Base-by-base conservation (phyloP, 2,329 filamentous ascomycete genomes). In the Neocatenulostroma microsporum region DNA sequence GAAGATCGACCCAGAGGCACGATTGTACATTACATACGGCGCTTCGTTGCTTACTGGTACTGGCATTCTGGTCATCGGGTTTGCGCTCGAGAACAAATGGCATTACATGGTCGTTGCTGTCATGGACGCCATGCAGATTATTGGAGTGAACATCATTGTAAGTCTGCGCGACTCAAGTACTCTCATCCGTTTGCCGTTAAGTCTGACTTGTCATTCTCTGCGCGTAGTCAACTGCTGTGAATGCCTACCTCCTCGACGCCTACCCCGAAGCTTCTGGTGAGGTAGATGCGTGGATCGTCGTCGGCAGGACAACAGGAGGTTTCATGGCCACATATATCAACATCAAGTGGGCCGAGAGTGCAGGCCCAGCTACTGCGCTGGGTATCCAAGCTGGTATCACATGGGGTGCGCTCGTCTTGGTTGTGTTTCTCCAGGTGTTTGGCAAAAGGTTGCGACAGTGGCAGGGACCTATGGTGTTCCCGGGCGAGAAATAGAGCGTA, bases 181-280 rank as follows among this genome's bases (percentile, higher is more conserved):
- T n/a, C n/a, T n/a, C n/a, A n/a, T n/a, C n/a, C n/a, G n/a, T n/a
- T n/a, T n/a, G n/a, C n/a, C n/a, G n/a, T n/a, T n/a, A n/a, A n/a
- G n/a, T n/a, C n/a, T n/a, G n/a, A n/a, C n/a, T n/a, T n/a, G n/a
- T n/a, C n/a, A n/a, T n/a, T n/a, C n/a, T n/a, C n/a, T n/a, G n/a
- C n/a, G n/a, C n/a, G n/a, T n/a, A 0, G 69, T 71, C 3, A 12
- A 69, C 72, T 3, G 69, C 67, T 1, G 55, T 74, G 19, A 69
- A 64, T 40, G 66, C 68, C 6, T 76, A 75, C 48, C 62, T 63
- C 19, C 65, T 75, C 7, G 71, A 76, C 53, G 62, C 60, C 43
- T 76, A 74, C 50, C 72, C 72, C 0, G 66, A 74, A 50, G 70
- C 67, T 2, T 66, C 63, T n/a, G 71, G 70, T 3, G 71, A 74